Base-by-base conservation (phyloP, 164 flowering plant genomes). In the Vitis riparia region DNA sequence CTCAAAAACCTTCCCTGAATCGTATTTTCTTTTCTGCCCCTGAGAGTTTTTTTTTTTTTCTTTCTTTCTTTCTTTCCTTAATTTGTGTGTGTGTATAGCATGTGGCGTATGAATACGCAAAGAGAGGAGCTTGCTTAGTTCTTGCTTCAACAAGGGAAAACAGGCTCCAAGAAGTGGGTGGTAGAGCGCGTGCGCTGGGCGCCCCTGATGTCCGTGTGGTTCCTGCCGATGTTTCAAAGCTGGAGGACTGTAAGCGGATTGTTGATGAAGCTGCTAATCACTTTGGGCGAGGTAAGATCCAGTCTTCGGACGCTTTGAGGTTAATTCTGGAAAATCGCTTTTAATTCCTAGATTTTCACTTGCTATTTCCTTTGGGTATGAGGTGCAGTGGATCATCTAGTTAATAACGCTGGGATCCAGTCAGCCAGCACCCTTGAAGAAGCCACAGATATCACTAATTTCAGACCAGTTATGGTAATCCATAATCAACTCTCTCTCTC, bases 21-120 rank as follows among this genome's bases (percentile, higher is more conserved):
- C 11, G n/a, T 0, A 23, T 23, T 1, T 23, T 23, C 27, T 23
- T 14, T 32, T 44, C 37, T 3, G 5, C 11, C 1, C 17, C 6
- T 23, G 11, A 19, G 17, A 15, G n/a, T 27, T 9, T 53, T 53
- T 19, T 3, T 6, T 55, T 30, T 50, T 51, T 60, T 16, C 5
- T 61, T 66, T 1, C 11, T 56, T 72, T 23, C 19, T 9, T 2
- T 55, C 27, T 52, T 27, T 14, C 7, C 11, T 23, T 30, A 12
- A 61, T 30, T 61, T 30, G 29, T 71, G 30, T 53, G 11, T 56
- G 32, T 16, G 4, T 30, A 58, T 68, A 84, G 88, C 70, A 79
- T 27, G 49, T 87, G 63, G 91, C 91, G 0, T 87, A 85, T 61
- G 91, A 85, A 64, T 87, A 87, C 73, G 91, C 85, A 0, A 83